Base-by-base conservation (phyloP, 2,329 filamentous ascomycete genomes). In the Simplicillium aogashimaense region DNA sequence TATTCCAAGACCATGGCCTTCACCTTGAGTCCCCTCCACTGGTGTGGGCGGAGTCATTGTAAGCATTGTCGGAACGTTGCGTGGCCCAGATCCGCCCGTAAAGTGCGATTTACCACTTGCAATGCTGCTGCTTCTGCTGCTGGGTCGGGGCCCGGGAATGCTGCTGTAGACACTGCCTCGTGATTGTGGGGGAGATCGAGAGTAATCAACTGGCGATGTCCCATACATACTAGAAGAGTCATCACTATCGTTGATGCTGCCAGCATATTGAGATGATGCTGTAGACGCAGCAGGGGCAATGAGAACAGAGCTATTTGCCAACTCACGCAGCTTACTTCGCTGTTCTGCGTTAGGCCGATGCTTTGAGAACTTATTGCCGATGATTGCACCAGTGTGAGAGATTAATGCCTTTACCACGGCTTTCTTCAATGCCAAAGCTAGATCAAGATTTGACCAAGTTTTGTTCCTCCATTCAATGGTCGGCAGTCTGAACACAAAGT, bases 391-490 rank as follows among this genome's bases (percentile, higher is more conserved):
- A 1, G 90, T 89, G 56, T 98, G 92, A 2, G 86, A 92, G 53
- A 98, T 94, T 35, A 98, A 72, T 0, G 92, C 90, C 54, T 88
- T 86, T 56, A 95, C 86, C 43, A 97, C 85, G 36, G 94, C 89
- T 57, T 89, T 94, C 66, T 98, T 97, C 40, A 98, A 72, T 12
- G 88, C 84, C 36, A 97, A 71, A 1, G 90, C 89, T 9, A 98
- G 76, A 54, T 98, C 92, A 7, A 98, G 74, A 58, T 97, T 98
- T 7, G 88, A 95, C 92, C 92, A 98, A 8, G 89, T 97, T 69
- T 98, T 98, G 71, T 98, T 98, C 47, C 87, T 80, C 66, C 95
- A 97, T 59, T 98, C 92, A 36, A 98, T 81, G 2, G 85, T 83
- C 3, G 92, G 92, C 64, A 98, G 78, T 29, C 87, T 81, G 74